Evolutionary conservation across 2,329 filamentous ascomycete species (phyloP).

Genomic region (Herpotrichia juniperi): DNA sequence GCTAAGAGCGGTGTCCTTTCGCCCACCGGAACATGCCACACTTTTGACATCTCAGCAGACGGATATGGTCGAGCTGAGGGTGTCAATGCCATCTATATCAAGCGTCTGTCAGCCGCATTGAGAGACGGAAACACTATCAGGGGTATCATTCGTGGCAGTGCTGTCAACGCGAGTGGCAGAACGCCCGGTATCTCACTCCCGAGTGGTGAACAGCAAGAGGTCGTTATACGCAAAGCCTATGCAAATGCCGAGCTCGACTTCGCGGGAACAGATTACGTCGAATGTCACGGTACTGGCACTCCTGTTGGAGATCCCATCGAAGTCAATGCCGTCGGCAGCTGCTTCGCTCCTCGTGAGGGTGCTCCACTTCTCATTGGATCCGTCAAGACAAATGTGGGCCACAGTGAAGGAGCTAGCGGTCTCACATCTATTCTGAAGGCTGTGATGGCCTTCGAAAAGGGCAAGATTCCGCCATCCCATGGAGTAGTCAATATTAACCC

Average conservation of each 20-base stretch:
- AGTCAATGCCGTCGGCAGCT: slow-evolving; percentile 12
- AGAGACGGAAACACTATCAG: slow-evolving; percentile 43
- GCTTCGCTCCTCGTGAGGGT: not conserved
- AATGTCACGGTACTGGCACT: slow-evolving; percentile 26
- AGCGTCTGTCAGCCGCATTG: slow-evolving; percentile 35
- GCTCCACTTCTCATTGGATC: not conserved
- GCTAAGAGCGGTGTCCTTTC: slow-evolving; percentile 13
- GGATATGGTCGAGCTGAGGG: slow-evolving; percentile 17
- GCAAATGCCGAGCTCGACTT: slow-evolving; percentile 20
- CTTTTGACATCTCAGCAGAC: slow-evolving; percentile 17
- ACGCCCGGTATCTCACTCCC: slow-evolving; percentile 25
- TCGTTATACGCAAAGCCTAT: slow-evolving; percentile 42
- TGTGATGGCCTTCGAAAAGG: slow-evolving; percentile 49
- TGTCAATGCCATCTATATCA: slow-evolving; percentile 18
- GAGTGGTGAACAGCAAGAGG: slow-evolving; percentile 24
- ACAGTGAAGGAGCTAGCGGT: slow-evolving; percentile 54
- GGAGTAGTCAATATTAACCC: not conserved
- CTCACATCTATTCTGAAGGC: slow-evolving; percentile 53
- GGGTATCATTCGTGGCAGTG: slow-evolving; percentile 38
- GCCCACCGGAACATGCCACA: slow-evolving; percentile 7
- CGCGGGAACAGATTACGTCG: slow-evolving; percentile 19
- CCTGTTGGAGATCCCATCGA: slow-evolving; percentile 25
- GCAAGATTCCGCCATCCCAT: slow-evolving; percentile 41
- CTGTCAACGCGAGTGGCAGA: slow-evolving; percentile 22
- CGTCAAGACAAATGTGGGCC: slow-evolving; percentile 42